Percentiles rank a stretch among this genome's conserved stretches.
Conservation (phyloP, 2,329 filamentous ascomycete genomes). For the Blastomyces gilchristii region DNA sequence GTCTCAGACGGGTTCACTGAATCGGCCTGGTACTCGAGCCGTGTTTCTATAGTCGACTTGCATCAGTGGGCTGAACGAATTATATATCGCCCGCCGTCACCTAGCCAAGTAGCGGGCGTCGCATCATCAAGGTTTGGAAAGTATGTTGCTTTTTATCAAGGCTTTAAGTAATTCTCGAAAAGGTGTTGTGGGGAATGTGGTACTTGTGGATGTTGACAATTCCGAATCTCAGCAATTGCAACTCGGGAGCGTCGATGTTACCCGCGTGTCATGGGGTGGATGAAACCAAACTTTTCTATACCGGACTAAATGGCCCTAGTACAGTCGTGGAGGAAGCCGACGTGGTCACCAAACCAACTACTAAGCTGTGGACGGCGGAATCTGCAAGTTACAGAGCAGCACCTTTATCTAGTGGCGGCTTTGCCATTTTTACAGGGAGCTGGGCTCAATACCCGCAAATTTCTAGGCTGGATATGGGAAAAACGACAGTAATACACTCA, state of each 20-base stretch:
- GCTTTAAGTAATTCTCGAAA: background rate
- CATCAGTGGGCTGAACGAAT: background rate
- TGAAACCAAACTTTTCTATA: background rate
- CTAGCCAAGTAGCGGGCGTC: background rate
- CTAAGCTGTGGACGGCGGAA: background rate
- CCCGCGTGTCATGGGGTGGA: background rate
- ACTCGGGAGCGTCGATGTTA: background rate
- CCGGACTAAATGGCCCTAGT: background rate
- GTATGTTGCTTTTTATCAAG: background rate
- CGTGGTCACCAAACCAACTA: background rate
- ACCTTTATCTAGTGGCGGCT: background rate
- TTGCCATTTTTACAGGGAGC: constrained; percentile 1
- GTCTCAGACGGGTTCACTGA: background rate
- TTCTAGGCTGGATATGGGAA: background rate
- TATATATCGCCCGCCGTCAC: background rate
- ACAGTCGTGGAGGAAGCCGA: background rate
- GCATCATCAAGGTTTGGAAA: background rate
- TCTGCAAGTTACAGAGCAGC: background rate
- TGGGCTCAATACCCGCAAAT: constrained; percentile 1
- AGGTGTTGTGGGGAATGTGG: background rate
- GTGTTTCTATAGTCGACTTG: background rate
- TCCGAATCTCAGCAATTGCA: background rate
- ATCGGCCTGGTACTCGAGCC: background rate
- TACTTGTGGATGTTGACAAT: background rate
- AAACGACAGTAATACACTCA: background rate